Base-by-base conservation (phyloP, 345 rosid species). In the Boechera divaricarpa region DNA sequence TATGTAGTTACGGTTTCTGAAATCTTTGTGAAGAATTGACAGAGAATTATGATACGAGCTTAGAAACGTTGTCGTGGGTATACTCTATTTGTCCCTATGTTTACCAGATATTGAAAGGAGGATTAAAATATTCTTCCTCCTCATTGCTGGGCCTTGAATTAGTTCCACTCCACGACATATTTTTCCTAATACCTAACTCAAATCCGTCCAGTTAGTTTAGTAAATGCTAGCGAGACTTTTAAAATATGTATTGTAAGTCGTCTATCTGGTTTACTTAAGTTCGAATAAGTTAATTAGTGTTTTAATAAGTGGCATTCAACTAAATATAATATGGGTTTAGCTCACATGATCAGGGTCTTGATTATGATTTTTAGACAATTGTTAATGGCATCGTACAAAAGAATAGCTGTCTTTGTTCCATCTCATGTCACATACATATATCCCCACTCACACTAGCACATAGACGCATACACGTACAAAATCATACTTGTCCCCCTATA, bases 361-460 rank as follows among this genome's bases (percentile, higher is more conserved):
- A 45, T 63, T 16, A 63, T 55, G 67, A 29, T 6, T 64, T 71
- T 8, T 26, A 2, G 60, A 26, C 67, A 44, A 63, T 45, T 47
- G 53, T 77, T 44, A 77, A 63, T 55, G 71, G 44, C 26, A 62
- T 35, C 38, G 59, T 33, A 70, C 66, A 70, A 54, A 63, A 24
- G 57, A 77, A 70, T 32, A 42, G 45, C 44, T 77, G 60, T 63
- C 51, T 63, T 45, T 70, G 60, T 63, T 77, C 72, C 59, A 70
- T 60, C 66, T 36, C 47, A 70, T 63, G 60, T 4, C 59, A 53
- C 33, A 12, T 59, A 67, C 49, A 58, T 59, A 48, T 54, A 66
- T 39, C 38, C 18, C 57, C 74, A 32, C 80, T 76, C 80, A 69
- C 36, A 35, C 33, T 54, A 70, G 70, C 75, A 63, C 71, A 35